Evolutionary conservation across 2,329 filamentous ascomycete species (phyloP), one percentile per base, ranked within the genome.

Genomic region (Chalara sp.): DNA sequence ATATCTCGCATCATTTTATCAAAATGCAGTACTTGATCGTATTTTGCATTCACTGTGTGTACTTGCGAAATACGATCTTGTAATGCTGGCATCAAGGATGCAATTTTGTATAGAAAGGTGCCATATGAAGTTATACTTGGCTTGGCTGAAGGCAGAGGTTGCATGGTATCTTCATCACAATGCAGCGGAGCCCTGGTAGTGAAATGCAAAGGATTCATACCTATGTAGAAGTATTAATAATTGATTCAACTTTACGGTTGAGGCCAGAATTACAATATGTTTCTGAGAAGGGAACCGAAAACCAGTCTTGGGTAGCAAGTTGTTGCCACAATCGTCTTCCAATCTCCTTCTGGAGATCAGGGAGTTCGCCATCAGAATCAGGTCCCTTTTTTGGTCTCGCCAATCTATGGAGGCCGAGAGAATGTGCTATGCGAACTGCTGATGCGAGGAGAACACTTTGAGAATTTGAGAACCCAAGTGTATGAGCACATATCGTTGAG

Each of bases 401-500:
- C 2, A 74, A 61, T 29, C 67, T 63, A 48, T 78, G 73, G 4
- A 78, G 60, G 0, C 72, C 73, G 0, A 78, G 62, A 1, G 70
- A 69, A 58, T 74, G 72, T 2, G 72, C 73, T 42, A 78, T 74
- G 6, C 73, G 66, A 5, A 72, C 62, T 3, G 70, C 73, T 1
- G 72, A 67, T 3, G 69, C 70, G 6, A 76, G 65, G 21, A 73
- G 65, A 1, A 74, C 70, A 4, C 67, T 70, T 52, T 74, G 73
- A 41, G 70, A 70, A 54, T 74, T 75, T 6, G 72, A 72, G 29
- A 69, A 53, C 54, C 56, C 75, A 1, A 76, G 65, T 12, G 74
- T 61, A 58, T 78, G 75, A 6, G 73, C 74, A 6, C 71, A 71
- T 3, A 74, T 70, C n/a, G 74, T 75, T 32, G 74, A 61, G 1